A percentile compares a stretch with the other conserved stretches of the same genome.
phyloP scores from a whole-genome alignment of 352 stramenopile genomes.

The Phytophthora cryptogea region DNA sequence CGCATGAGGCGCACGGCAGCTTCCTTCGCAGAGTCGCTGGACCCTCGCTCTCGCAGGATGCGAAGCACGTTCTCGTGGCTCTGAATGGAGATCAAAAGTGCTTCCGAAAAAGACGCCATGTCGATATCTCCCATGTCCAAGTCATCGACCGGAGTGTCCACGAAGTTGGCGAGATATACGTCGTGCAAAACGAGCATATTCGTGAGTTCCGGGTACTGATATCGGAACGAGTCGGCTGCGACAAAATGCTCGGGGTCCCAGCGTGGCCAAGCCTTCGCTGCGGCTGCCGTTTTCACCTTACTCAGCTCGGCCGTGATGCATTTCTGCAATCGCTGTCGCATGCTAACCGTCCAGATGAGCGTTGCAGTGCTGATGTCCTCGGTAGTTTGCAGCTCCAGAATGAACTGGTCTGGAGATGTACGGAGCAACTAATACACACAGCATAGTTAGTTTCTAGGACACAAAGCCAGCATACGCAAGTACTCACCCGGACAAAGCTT shows the following conservation, averaged over 20 bases:
- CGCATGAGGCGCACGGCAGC: constrained; percentile 67
- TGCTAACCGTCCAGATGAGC: constrained; percentile 77
- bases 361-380: constrained; percentile 70
- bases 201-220: constrained; percentile 77
- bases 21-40: constrained; percentile 64
- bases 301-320: constrained; percentile 58
- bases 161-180: constrained; percentile 86
- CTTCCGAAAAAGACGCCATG: constrained; percentile 78
- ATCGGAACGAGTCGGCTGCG: constrained; percentile 85
- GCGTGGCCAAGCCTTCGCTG: constrained; percentile 60
- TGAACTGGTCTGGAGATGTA: constrained; percentile 63
- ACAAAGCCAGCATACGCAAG: background rate
- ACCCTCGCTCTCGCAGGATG: constrained; percentile 71
- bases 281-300: constrained; percentile 70
- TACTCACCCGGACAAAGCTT: constrained; percentile 70
- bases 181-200: constrained; percentile 80
- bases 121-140: constrained; percentile 73
- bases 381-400: constrained; percentile 57
- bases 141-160: constrained; percentile 43
- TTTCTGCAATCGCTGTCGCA: constrained; percentile 59
- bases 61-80: constrained; percentile 82
- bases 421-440: constrained; percentile 50
- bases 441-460: constrained; percentile 7
- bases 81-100: constrained; percentile 82
- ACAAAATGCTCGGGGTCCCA: constrained; percentile 87